Conservation (phyloP, 352 stramenopile genomes). For the Globisporangium camurandrum region DNA sequence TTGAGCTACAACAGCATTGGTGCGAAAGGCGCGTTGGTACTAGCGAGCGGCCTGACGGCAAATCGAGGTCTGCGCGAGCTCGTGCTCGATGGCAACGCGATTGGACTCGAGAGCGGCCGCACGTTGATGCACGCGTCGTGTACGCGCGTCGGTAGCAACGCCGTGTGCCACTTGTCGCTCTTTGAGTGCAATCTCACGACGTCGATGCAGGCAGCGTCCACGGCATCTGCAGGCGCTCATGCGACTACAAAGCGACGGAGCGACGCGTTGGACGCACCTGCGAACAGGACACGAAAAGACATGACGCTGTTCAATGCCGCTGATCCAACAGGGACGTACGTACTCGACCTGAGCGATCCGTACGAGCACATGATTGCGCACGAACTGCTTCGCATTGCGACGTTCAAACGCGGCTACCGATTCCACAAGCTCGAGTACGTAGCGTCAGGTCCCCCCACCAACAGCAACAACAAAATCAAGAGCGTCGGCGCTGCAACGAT, state of each 20-base stretch:
- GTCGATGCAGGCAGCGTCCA: conserved; percentile 4
- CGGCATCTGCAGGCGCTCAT: conserved; percentile 8
- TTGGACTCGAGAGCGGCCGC: conserved; percentile 46
- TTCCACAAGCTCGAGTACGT: conserved; percentile 50
- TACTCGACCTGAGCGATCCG: conserved; percentile 49
- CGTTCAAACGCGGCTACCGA: conserved; percentile 34
- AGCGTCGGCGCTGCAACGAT: conserved; percentile 1
- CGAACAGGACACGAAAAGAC: conserved; percentile 6
- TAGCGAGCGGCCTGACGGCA: conserved; percentile 41
- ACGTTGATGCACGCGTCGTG: conserved; percentile 53
- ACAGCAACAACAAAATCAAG: conserved; percentile 13
- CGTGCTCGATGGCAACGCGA: conserved; percentile 46
- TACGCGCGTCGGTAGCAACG: conserved; percentile 14
- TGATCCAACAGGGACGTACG: conserved; percentile 47
- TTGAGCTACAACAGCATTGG: conserved; percentile 66
- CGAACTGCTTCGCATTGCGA: conserved; percentile 58
- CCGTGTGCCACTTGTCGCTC: conserved; percentile 39
- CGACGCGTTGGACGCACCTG: too few species aligned
- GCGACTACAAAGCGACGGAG: not conserved
- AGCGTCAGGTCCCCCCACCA: not conserved
- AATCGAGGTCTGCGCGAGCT: conserved; percentile 45
- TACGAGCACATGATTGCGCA: conserved; percentile 74
- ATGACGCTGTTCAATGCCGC: conserved; percentile 52
- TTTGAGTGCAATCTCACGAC: conserved; percentile 37
- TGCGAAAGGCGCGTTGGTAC: conserved; percentile 35